Base-by-base conservation (phyloP, 495 filamentous ascomycete genomes). In the Evansstolkia leycettana region DNA sequence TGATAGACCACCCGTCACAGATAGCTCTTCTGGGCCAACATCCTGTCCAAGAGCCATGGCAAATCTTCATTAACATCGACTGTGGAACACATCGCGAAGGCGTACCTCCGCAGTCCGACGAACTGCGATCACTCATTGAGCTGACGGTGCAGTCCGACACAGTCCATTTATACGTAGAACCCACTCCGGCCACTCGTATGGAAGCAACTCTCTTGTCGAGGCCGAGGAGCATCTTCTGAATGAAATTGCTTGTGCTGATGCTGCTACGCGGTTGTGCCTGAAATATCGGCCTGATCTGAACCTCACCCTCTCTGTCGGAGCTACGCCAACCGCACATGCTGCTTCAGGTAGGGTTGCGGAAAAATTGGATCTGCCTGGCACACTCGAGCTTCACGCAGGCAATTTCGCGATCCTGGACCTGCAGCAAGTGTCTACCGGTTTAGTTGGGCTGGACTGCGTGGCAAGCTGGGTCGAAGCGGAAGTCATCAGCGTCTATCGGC, bases 11-110 rank as follows among this genome's bases (percentile, higher is more conserved):
- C 24, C 28, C 28, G 13, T n/a, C 27, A 10, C 40, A 43, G 13
- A 30, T 43, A 12, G 18, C 7, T 9, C 12, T 17, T 2, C 37
- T 43, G 11, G 25, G 33, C 12, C 17, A 26, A 5, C 40, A n/a
- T 16, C 2, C 3, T 12, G 3, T 15, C 11, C 8, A n/a, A 2
- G 3, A 39, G 4, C 41, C 41, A 40, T 56, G 52, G 52, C 36
- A 44, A 18, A 50, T 55, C 37, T 53, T 55, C 20, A 44, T 55
- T 34, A 55, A 55, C 25, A 40, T 55, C 25, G 52, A 56, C 31
- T 44, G 48, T 17, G 50, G 52, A 2, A 46, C 49, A 7, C 40
- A 42, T 27, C 38, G 52, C 13, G 52, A 50, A 14, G 52, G 52
- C 42, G 44, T 14, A 36, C 38, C 1, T 31, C 40, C 8, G 36